Percentiles rank a stretch among this genome's conserved stretches.
These are phyloP conservation scores for Colletotrichum tanaceti DNA, from an alignment of 2,329 filamentous ascomycete species.

Conservation along the genomic window DNA sequence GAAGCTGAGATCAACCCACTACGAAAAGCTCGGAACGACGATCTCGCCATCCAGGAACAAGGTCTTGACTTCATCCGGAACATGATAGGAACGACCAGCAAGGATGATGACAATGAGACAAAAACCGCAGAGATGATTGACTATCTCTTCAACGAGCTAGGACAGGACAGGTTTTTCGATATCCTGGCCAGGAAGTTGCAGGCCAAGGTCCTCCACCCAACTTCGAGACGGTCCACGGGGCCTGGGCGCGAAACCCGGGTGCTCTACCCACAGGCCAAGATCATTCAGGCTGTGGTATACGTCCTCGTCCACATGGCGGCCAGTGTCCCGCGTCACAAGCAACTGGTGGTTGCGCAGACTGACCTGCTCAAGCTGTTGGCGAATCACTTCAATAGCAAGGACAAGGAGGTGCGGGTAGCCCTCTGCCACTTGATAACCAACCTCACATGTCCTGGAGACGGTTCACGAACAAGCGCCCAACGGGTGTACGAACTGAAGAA, in stretches of 20 bases:
- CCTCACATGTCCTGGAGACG: conserved; percentile 80
- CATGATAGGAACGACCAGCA: conserved; percentile 73
- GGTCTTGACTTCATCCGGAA: conserved; percentile 91
- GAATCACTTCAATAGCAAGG: conserved; percentile 78
- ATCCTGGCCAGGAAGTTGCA: conserved; percentile 83
- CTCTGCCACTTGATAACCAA: conserved; percentile 89
- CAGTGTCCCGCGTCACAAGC: conserved; percentile 80
- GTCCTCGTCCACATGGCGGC: conserved; percentile 91
- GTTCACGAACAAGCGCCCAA: conserved; percentile 72
- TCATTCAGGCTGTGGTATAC: conserved; percentile 81
- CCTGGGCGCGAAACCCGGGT: conserved; percentile 58
- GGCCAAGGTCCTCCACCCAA: conserved; percentile 67
- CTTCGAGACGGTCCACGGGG: conserved; percentile 55
- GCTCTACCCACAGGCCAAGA: conserved; percentile 71
- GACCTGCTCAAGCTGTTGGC: conserved; percentile 79
- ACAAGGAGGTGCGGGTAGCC: conserved; percentile 78
- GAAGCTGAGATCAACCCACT: conserved; percentile 76
- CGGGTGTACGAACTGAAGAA: conserved; percentile 76
- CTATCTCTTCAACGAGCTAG: conserved; percentile 80
- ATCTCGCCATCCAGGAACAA: conserved; percentile 89
- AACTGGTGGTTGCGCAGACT: conserved; percentile 80
- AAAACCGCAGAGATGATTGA: conserved; percentile 79
- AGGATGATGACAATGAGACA: conserved; percentile 51
- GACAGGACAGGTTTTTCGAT: conserved; percentile 81
- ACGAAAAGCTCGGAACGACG: conserved; percentile 78